Conservation (phyloP, 495 filamentous ascomycete genomes). For the Lasiosphaeria ovina region DNA sequence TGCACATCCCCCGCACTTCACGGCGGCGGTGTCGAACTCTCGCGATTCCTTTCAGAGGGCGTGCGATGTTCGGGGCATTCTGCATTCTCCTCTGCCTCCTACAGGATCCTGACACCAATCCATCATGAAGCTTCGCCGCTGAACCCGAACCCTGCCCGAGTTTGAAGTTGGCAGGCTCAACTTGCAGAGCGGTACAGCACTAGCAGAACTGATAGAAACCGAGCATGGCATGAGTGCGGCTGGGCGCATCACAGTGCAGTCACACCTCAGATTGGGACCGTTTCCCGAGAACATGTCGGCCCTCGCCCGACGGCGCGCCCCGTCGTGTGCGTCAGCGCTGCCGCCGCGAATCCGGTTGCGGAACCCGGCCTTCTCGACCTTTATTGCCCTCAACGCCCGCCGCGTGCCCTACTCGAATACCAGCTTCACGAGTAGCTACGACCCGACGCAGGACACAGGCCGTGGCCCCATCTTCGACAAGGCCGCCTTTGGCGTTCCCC, state of each 20-base stretch:
- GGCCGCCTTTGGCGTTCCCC: conserved; percentile 58
- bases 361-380: conserved; percentile 34
- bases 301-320: conserved; percentile 32
- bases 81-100: too few relatives aligned
- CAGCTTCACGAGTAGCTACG: conserved; percentile 72
- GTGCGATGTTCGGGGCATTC: too few relatives aligned
- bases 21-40: too few relatives aligned
- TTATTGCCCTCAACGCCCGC: conserved; percentile 28
- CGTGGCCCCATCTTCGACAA: conserved; percentile 50
- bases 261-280: background rate
- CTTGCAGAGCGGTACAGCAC: too few relatives aligned
- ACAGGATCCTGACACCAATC: conserved; percentile 5
- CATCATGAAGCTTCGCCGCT: conserved; percentile 10
- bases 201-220: too few relatives aligned
- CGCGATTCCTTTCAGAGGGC: too few relatives aligned
- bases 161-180: too few relatives aligned
- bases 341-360: conserved; percentile 13
- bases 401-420: conserved; percentile 42
- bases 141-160: background rate
- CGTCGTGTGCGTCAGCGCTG: conserved; percentile 11
- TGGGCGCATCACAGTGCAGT: conserved; percentile 12
- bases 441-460: conserved; percentile 55
- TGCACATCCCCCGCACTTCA: too few relatives aligned
- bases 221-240: too few relatives aligned
- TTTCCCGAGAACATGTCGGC: conserved; percentile 30